Conservation (phyloP, 2,329 filamentous ascomycete species). For the Tolypocladium tropicale region DNA sequence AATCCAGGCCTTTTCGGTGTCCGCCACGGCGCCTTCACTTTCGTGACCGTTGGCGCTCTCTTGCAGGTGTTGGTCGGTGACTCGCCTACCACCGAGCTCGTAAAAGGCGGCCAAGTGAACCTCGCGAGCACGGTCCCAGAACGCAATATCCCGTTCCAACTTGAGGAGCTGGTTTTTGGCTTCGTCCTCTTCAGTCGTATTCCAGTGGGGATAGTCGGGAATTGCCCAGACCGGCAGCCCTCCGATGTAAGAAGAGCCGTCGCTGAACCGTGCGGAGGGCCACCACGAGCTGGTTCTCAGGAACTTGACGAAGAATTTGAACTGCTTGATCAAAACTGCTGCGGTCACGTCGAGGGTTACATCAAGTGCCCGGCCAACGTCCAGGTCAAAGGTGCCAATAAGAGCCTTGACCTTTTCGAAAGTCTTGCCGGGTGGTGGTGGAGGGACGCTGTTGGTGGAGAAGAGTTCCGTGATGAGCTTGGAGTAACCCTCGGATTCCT, state of each 20-base stretch:
- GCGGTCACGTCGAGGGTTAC: slow-evolving; percentile 94
- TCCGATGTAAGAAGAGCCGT: slow-evolving; percentile 33
- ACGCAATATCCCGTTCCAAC: slow-evolving; percentile 57
- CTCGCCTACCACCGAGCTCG: slow-evolving; percentile 66
- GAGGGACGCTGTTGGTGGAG: slow-evolving; percentile 67
- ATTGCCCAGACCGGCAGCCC: slow-evolving; percentile 81
- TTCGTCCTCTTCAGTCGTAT: slow-evolving; percentile 59
- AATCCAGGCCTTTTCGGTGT: slow-evolving; percentile 63
- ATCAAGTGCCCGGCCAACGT: slow-evolving; percentile 89
- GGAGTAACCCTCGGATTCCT: slow-evolving; percentile 94
- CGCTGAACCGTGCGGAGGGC: slow-evolving; percentile 54
- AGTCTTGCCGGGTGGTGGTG: slow-evolving; percentile 66
- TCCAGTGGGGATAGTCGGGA: slow-evolving; percentile 56
- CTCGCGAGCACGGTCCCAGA: slow-evolving; percentile 73
- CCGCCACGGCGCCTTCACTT: slow-evolving; percentile 36
- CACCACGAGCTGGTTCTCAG: slow-evolving; percentile 92
- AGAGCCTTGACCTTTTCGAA: slow-evolving; percentile 90
- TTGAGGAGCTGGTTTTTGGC: slow-evolving; percentile 44
- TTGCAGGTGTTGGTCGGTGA: slow-evolving; percentile 48
- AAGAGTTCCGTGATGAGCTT: slow-evolving; percentile 95
- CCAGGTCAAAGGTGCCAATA: slow-evolving; percentile 93
- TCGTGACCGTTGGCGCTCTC: slow-evolving; percentile 25
- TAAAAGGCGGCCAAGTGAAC: slow-evolving; percentile 78
- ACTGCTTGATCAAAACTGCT: slow-evolving; percentile 84
- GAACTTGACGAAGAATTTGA: slow-evolving; percentile 89